Percentiles rank a stretch among this genome's conserved stretches.
Evolutionary conservation across 2,329 filamentous ascomycete genomes (phyloP).

Genomic region (Penicillium paneum): DNA sequence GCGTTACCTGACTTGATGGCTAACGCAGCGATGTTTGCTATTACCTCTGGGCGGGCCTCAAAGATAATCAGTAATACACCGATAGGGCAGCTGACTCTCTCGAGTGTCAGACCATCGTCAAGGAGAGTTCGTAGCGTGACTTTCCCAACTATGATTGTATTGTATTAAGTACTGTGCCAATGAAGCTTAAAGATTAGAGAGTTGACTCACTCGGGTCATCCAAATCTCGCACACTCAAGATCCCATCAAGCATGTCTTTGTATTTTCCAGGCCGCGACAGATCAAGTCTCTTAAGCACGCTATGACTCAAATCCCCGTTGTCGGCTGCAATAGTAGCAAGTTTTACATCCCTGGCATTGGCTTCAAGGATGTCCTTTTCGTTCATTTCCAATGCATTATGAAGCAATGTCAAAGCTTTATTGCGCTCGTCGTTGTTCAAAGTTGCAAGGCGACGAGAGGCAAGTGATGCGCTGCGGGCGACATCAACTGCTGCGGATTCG

Average conservation of each 20-base stretch:
- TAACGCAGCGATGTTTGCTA: constrained; percentile 93
- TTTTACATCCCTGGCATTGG: constrained; percentile 80
- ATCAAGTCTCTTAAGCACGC: constrained; percentile 83
- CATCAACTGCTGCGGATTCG: constrained; percentile 73
- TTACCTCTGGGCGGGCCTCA: constrained; percentile 94
- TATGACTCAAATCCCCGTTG: constrained; percentile 72
- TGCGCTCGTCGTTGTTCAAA: constrained; percentile 71
- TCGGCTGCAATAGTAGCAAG: constrained; percentile 69
- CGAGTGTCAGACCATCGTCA: constrained; percentile 79
- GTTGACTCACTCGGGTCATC: constrained; percentile 72
- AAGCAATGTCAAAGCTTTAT: constrained; percentile 79
- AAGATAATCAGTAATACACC: constrained; percentile 98
- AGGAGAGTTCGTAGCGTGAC: constrained; percentile 78
- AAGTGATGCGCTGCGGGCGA: constrained; percentile 71
- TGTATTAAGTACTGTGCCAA: constrained; percentile 10
- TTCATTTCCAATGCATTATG: constrained; percentile 69
- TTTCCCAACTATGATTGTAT: constrained; percentile 65
- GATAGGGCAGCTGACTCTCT: constrained; percentile 89
- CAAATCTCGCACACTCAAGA: constrained; percentile 79
- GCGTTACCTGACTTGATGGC: constrained; percentile 97
- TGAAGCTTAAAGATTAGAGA: background rate
- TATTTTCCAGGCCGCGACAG: constrained; percentile 84
- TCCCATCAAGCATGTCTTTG: constrained; percentile 96
- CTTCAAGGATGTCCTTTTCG: constrained; percentile 74
- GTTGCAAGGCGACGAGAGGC: constrained; percentile 82